Evolutionary conservation across 345 rosid genomes (phyloP).

Genomic region (Anacardium occidentale): DNA sequence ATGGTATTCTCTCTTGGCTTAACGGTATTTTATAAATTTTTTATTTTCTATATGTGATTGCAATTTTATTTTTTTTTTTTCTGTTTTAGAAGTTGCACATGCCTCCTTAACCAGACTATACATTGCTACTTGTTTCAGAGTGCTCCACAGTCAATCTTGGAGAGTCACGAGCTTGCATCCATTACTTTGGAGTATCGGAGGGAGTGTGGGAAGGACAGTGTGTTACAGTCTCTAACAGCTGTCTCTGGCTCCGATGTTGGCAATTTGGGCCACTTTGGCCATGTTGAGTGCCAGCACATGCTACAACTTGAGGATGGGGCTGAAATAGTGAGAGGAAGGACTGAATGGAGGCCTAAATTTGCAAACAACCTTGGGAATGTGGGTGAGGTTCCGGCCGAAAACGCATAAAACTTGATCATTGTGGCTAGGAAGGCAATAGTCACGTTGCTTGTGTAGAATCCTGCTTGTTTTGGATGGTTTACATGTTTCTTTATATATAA

Average conservation of each 20-base stretch:
- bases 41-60: too few species aligned
- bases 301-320: constrained; percentile 80
- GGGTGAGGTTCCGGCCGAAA: constrained; percentile 42
- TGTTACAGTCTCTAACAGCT: constrained; percentile 84
- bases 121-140: constrained; percentile 48
- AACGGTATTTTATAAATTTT: neutral
- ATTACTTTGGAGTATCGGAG: constrained; percentile 88
- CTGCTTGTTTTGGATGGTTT: constrained; percentile 24
- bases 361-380: constrained; percentile 33
- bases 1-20: neutral
- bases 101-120: neutral
- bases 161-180: constrained; percentile 74
- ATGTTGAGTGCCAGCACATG: constrained; percentile 86
- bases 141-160: constrained; percentile 81
- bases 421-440: constrained; percentile 21
- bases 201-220: constrained; percentile 92
- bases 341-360: constrained; percentile 79
- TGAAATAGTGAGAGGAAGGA: constrained; percentile 88
- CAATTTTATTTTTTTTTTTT: neutral
- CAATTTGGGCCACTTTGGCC: constrained; percentile 39
- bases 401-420: constrained; percentile 23
- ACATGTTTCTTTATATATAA: constrained; percentile 21
- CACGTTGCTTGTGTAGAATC: constrained; percentile 34
- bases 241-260: constrained; percentile 49
- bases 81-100: neutral